Conservation (phyloP, 306 rosid species). For the Sechiopsis laciniata region DNA sequence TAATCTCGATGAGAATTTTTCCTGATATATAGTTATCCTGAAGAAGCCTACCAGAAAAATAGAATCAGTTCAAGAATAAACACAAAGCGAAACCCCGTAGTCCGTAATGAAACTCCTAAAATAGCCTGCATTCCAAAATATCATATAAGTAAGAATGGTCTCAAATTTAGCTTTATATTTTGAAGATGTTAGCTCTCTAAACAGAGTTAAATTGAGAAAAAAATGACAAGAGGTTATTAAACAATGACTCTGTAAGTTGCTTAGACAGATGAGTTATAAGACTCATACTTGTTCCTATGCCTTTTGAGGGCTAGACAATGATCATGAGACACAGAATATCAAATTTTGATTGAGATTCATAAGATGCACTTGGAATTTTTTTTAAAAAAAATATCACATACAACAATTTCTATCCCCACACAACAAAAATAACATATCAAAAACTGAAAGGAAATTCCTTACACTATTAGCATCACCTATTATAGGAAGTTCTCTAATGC, state of each 20-base stretch:
- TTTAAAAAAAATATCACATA: neutral
- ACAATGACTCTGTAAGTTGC: slow-evolving; percentile 91
- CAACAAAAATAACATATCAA: slow-evolving; percentile 14
- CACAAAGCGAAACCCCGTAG: neutral
- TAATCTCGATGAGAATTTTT: slow-evolving; percentile 60
- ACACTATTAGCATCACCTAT: slow-evolving; percentile 65
- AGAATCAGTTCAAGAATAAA: neutral
- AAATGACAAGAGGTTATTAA: too few relatives aligned
- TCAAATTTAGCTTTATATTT: too few relatives aligned
- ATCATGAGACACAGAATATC: slow-evolving; percentile 27
- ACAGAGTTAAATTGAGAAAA: too few relatives aligned
- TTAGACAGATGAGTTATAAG: slow-evolving; percentile 79
- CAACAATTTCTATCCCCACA: neutral
- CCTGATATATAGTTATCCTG: slow-evolving; percentile 78
- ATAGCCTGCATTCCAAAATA: too few relatives aligned
- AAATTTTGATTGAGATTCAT: slow-evolving; percentile 13
- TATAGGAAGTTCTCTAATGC: slow-evolving; percentile 87
- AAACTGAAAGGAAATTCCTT: too few relatives aligned
- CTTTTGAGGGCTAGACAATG: slow-evolving; percentile 92
- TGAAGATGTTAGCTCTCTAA: too few relatives aligned
- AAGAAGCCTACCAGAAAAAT: slow-evolving; percentile 42
- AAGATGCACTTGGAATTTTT: neutral
- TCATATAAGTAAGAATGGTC: too few relatives aligned
- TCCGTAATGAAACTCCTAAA: too few relatives aligned
- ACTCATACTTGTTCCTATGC: slow-evolving; percentile 79